A percentile compares a stretch with the other conserved stretches of the same genome.
These are phyloP conservation scores for Penicillium ochrochloron DNA, from an alignment of 495 filamentous ascomycete species.

Conservation along the genomic window DNA sequence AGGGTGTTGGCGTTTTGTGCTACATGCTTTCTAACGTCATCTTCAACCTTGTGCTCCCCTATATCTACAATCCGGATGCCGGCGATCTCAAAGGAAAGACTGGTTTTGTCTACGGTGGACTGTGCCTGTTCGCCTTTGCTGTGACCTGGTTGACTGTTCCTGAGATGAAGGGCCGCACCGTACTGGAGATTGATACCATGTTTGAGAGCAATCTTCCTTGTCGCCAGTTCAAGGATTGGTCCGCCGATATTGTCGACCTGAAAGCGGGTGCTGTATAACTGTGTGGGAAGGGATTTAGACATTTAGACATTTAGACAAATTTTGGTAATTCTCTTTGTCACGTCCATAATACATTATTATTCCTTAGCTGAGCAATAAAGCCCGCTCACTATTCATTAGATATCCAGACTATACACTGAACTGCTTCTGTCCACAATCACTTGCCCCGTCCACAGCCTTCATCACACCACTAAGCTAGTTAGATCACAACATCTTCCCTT, in stretches of 20 bases:
- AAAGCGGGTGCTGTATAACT: conserved; percentile 6
- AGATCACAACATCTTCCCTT: neutral
- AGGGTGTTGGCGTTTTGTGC: conserved; percentile 25
- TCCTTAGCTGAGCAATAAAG: neutral
- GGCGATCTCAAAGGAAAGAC: conserved; percentile 31
- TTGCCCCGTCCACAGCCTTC: neutral
- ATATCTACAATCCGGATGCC: conserved; percentile 33
- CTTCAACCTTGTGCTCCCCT: conserved; percentile 28
- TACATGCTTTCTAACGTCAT: conserved; percentile 26
- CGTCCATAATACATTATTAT: neutral
- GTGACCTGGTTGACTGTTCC: conserved; percentile 28
- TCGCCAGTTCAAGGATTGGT: conserved; percentile 16
- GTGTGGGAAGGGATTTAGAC: neutral
- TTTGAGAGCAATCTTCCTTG: conserved; percentile 24
- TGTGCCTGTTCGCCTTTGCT: conserved; percentile 23
- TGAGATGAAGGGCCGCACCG: conserved; percentile 33
- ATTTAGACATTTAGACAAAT: neutral
- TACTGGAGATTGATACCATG: conserved; percentile 32
- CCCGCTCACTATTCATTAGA: neutral
- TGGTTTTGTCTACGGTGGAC: conserved; percentile 31
- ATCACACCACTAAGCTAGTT: neutral
- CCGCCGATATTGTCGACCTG: neutral
- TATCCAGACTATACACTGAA: neutral
- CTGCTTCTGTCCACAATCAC: neutral
- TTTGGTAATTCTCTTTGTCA: neutral